Base-by-base conservation (phyloP, 2,329 filamentous ascomycete species). In the Chaetomium olivaceum region DNA sequence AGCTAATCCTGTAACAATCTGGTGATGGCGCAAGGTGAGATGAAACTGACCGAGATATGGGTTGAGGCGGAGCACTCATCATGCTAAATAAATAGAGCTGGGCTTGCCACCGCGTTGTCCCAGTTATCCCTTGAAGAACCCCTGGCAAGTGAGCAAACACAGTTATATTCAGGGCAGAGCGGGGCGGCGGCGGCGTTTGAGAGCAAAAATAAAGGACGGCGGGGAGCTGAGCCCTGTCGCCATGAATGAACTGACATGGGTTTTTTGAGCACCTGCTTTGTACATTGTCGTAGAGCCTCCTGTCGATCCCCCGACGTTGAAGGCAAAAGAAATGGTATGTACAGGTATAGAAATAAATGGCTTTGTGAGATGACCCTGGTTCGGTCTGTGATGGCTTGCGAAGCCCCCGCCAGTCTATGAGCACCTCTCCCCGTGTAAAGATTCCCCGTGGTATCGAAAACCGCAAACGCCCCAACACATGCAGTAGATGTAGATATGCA, bases 271-370 rank as follows among this genome's bases (percentile, higher is more conserved):
- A 21, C 6, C 36, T 63, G 61, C 52, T 31, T 63, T 58, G 46
- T 66, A 66, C 64, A 68, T 64, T 66, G 63, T 59, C 50, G 51
- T 46, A 52, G 57, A 66, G 46, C 21, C 56, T 43, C 25, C 61
- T 58, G 50, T 25, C 31, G 57, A 27, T 46, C 31, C 36, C 36
- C 62, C 54, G n/a, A 27, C 39, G 27, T 56, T 21, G 11, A 39
- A 62, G 39, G 19, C n/a, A 33, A 61, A 52, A 57, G 25, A 27
- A 21, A 48, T 12, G 46, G 46, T 48, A 48, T 48, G 33, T 11
- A 56, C 27, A 31, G 29, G 39, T 33, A 31, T 31, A 39, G 33
- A 66, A 59, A 63, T 55, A 62, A 63, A 66, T 46, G 29, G 48
- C 51, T 57, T 43, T 27, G 62, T 60, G 25, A 36, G 39, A 43